phyloP scores from a whole-genome alignment of 495 filamentous ascomycete genomes.

The Bacidia gigantensis region DNA sequence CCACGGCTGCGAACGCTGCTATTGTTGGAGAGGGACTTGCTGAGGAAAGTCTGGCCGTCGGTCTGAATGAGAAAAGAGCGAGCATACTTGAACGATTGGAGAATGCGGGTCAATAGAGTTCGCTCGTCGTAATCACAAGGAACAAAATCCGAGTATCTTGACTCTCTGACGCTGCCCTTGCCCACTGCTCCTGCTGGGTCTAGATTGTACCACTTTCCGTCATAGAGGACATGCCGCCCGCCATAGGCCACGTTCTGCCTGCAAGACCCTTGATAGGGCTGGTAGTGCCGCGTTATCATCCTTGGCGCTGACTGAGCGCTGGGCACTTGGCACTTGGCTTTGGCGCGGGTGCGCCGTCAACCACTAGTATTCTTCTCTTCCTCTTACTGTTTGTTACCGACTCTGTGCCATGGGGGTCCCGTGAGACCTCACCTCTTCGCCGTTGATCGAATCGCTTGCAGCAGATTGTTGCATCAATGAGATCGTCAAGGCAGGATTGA shows the following conservation, averaged over 20 bases:
- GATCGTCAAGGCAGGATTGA: no score
- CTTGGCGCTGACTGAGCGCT: neutral
- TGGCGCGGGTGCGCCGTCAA: neutral
- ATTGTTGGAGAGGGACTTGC: slow-evolving; percentile 7
- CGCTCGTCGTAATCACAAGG: slow-evolving; percentile 20
- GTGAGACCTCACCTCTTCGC: no score
- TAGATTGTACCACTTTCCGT: slow-evolving; percentile 16
- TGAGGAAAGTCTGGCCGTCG: slow-evolving; percentile 14
- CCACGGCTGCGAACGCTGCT: slow-evolving; percentile 8
- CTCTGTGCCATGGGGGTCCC: no score
- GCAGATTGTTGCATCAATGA: no score
- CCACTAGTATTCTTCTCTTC: neutral
- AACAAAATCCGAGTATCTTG: slow-evolving; percentile 18
- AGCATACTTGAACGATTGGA: slow-evolving; percentile 18
- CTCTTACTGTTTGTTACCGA: no score
- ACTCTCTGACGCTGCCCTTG: slow-evolving; percentile 5
- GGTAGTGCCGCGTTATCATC: neutral
- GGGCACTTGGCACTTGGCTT: slow-evolving; percentile 1
- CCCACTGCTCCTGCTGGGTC: slow-evolving; percentile 7
- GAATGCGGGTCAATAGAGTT: slow-evolving; percentile 15
- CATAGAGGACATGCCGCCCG: no score
- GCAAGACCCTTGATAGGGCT: neutral
- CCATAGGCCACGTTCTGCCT: slow-evolving; percentile 8
- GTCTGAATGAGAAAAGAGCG: slow-evolving; percentile 18
- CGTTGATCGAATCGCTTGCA: no score